phyloP scores from a whole-genome alignment of 495 filamentous ascomycete species.

The Penicillium canescens region DNA sequence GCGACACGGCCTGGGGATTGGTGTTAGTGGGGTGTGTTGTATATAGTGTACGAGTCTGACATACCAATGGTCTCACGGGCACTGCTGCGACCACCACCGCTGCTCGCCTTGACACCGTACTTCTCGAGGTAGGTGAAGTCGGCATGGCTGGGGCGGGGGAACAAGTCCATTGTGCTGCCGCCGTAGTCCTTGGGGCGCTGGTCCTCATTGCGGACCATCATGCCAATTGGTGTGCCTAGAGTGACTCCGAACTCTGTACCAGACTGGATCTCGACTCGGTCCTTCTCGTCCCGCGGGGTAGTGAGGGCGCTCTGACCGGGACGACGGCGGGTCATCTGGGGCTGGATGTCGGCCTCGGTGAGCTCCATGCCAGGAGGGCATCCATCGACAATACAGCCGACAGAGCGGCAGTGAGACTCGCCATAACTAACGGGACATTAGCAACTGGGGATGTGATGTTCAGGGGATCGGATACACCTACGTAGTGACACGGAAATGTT shows the following conservation, averaged over 20 bases:
- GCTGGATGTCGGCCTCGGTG: slow-evolving; percentile 88
- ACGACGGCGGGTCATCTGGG: slow-evolving; percentile 87
- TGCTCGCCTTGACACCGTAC: slow-evolving; percentile 93
- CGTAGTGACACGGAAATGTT: slow-evolving; percentile 83
- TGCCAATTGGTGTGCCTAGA: slow-evolving; percentile 86
- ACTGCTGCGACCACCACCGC: slow-evolving; percentile 87
- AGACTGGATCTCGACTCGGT: slow-evolving; percentile 88
- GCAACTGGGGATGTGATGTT: not conserved
- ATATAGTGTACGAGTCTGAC: slow-evolving; percentile 4
- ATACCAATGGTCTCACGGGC: slow-evolving; percentile 90
- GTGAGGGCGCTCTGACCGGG: slow-evolving; percentile 90
- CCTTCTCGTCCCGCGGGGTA: slow-evolving; percentile 91
- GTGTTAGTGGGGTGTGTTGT: not conserved
- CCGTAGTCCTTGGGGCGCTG: slow-evolving; percentile 94
- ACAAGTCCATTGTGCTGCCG: slow-evolving; percentile 85
- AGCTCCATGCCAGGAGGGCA: slow-evolving; percentile 87
- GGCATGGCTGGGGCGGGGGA: slow-evolving; percentile 89
- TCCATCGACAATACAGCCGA: slow-evolving; percentile 87
- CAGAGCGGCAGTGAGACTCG: slow-evolving; percentile 88
- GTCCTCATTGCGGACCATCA: slow-evolving; percentile 89
- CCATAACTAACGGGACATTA: slow-evolving; percentile 62
- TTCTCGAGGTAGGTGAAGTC: slow-evolving; percentile 98
- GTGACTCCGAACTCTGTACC: slow-evolving; percentile 93
- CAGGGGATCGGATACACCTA: slow-evolving; percentile 42
- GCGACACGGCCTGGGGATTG: slow-evolving; percentile 70